These are phyloP conservation scores for Musa beccarii DNA, from an alignment of 176 grass and related monocot species.

Conservation along the genomic window DNA sequence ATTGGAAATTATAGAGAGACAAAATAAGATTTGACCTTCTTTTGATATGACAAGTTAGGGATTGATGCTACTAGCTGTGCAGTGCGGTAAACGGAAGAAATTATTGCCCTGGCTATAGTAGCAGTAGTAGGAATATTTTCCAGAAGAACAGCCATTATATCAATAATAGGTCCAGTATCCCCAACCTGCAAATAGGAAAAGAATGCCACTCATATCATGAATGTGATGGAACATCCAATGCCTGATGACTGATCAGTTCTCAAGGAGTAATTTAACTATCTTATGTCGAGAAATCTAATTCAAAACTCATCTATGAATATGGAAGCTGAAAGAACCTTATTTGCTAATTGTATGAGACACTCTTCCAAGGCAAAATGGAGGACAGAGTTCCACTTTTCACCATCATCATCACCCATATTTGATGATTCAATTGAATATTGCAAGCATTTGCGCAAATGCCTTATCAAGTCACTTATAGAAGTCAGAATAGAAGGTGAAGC, in stretches of 20 bases:
- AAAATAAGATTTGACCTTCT: constrained; percentile 52
- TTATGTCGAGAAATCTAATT: background rate
- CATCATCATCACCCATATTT: constrained; percentile 40
- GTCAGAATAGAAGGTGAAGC: constrained; percentile 62
- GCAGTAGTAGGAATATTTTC: constrained; percentile 69
- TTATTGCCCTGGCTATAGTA: constrained; percentile 49
- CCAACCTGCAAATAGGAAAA: constrained; percentile 51
- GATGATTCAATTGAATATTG: constrained; percentile 74
- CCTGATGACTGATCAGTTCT: background rate
- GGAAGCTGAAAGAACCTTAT: constrained; percentile 46
- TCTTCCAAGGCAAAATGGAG: constrained; percentile 76
- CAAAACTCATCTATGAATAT: constrained; percentile 1
- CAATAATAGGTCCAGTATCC: constrained; percentile 87
- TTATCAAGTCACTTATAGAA: constrained; percentile 75
- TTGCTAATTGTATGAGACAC: constrained; percentile 57
- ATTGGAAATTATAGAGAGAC: background rate
- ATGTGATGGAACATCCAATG: background rate
- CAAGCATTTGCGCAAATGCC: constrained; percentile 91
- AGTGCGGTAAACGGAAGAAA: constrained; percentile 83
- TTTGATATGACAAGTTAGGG: constrained; percentile 66
- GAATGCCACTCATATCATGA: constrained; percentile 1
- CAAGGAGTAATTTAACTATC: background rate
- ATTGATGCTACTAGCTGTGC: constrained; percentile 61
- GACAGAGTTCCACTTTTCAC: constrained; percentile 39
- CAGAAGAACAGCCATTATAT: constrained; percentile 73